phyloP scores from a whole-genome alignment of 495 filamentous ascomycete genomes.

The Aspergillus sclerotiicarbonarius region DNA sequence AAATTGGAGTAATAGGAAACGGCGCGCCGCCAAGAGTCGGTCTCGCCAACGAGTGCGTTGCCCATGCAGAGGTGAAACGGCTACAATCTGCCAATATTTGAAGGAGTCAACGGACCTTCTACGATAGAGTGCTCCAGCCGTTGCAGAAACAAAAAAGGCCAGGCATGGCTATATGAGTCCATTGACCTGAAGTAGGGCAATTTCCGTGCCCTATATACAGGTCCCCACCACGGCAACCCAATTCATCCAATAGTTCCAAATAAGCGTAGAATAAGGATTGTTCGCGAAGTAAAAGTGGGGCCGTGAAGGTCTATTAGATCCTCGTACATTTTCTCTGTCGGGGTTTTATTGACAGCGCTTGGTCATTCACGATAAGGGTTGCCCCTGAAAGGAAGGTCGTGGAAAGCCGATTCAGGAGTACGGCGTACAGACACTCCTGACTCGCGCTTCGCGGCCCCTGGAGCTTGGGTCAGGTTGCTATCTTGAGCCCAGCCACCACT shows the following conservation, averaged over 20 bases:
- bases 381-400: neutral
- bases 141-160: neutral
- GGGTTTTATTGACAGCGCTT: neutral
- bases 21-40: too few species aligned
- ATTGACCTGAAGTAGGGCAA: conserved; percentile 7
- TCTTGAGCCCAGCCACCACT: conserved; percentile 15
- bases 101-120: neutral
- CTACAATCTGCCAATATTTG: neutral
- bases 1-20: neutral
- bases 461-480: neutral
- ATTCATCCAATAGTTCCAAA: neutral
- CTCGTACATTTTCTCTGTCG: neutral
- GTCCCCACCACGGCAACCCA: conserved; percentile 8
- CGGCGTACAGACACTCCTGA: neutral
- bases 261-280: conserved; percentile 11
- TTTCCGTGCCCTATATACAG: conserved; percentile 14
- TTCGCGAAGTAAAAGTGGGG: conserved; percentile 6
- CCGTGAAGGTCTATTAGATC: conserved; percentile 1
- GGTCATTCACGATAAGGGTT: neutral
- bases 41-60: neutral
- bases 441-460: conserved; percentile 1
- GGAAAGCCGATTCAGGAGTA: neutral
- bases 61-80: neutral
- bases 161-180: neutral
- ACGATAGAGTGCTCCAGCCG: neutral